Percentiles rank a stretch among this genome's conserved stretches.
These are phyloP conservation scores for Penicillium sp. DNA, from an alignment of 2,329 filamentous ascomycete species.

Conservation along the genomic window DNA sequence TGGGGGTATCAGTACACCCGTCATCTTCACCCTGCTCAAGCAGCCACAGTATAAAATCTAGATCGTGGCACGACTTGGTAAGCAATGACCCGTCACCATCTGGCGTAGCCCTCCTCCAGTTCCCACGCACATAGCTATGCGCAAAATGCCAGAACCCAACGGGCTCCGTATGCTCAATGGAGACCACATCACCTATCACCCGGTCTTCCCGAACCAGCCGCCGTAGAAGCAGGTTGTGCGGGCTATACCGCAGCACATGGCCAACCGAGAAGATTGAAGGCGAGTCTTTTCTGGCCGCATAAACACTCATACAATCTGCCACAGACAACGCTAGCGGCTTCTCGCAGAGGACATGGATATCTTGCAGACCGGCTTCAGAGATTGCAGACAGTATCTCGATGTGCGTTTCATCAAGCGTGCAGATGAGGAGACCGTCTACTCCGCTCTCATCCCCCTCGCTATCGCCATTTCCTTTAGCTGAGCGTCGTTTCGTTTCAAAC, in stretches of 20 bases:
- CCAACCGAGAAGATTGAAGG: conserved; percentile 81
- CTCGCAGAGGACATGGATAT: conserved; percentile 88
- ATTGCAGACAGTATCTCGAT: conserved; percentile 77
- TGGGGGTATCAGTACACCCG: background rate
- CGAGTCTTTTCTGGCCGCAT: conserved; percentile 36
- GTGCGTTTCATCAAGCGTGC: conserved; percentile 87
- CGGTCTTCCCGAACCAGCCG: conserved; percentile 77
- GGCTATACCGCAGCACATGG: conserved; percentile 90
- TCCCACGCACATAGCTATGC: conserved; percentile 87
- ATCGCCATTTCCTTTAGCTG: background rate
- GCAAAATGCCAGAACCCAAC: conserved; percentile 97
- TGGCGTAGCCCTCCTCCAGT: conserved; percentile 83
- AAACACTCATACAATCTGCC: conserved; percentile 79
- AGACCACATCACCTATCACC: conserved; percentile 82
- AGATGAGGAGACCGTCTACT: conserved; percentile 71
- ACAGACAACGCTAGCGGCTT: conserved; percentile 87
- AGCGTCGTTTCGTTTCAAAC: background rate
- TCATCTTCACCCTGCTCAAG: conserved; percentile 46
- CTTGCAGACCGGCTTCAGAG: conserved; percentile 56
- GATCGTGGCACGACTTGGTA: conserved; percentile 95
- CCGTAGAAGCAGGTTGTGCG: conserved; percentile 85
- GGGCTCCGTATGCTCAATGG: conserved; percentile 89
- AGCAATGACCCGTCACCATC: conserved; percentile 77
- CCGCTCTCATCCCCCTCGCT: conserved; percentile 38
- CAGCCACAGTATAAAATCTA: conserved; percentile 91